Evolutionary conservation across 257 asterid genomes (phyloP), one percentile per base, ranked within the genome.

Genomic region (Cynanchum wilfordii): DNA sequence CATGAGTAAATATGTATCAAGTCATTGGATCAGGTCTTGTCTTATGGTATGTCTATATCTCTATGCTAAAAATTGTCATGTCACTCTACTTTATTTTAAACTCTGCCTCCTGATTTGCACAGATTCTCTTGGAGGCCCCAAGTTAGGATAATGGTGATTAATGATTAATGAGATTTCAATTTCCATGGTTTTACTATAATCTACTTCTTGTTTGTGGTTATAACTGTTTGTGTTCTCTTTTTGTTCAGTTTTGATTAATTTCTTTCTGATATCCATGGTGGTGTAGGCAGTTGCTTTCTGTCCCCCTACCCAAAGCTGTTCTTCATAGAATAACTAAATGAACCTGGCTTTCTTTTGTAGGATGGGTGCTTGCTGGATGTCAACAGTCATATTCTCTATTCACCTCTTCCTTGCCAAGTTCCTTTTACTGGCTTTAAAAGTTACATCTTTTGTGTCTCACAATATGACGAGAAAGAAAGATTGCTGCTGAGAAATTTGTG

Each of bases 1-100:
- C 78, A 62, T 36, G 79, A 75, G 83, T 78, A 82, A 84, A 70
- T 83, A 82, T 72, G 91, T 92, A 54, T 83, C 99, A 83, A 79
- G 95, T 70, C 99, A 95, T 75, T 95, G 98, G 99, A 83, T 95
- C 73, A 87, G 72, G 77, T 90, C 95, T 84, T 95, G 94, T 80
- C 79, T 90, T 62, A 82, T 90, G 98, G 99, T 95, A 91, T 54
- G 55, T 72, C 49, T 24, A 44, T 40, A 59, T 54, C 55, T 72
- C 49, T 24, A 44, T 40, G 65, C 72, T 66, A 5, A n/a, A 13
- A 10, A 50, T 57, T 56, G 20, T 38, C 33, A 22, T 36, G 50
- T 75, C 19, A 33, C 42, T 49, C 40, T 20, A 24, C 50, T 71
- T 11, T 29, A 1, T 73, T 55, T 71, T 27, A 29, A 17, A 49